Evolutionary conservation across 2,329 filamentous ascomycete species (phyloP), one percentile per base, ranked within the genome.

Genomic region (Curvularia sp.): DNA sequence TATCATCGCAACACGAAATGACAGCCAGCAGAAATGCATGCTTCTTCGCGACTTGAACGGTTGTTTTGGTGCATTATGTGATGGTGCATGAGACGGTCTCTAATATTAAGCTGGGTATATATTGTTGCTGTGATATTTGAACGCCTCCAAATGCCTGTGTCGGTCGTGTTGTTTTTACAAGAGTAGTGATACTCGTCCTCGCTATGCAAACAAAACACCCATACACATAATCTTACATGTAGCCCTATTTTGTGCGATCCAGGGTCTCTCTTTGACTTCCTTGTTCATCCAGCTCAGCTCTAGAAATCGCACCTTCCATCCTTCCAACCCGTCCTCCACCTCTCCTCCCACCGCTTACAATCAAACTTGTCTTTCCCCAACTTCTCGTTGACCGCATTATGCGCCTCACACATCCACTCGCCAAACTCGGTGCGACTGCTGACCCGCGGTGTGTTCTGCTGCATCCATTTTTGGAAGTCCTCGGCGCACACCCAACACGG

Each of bases 401-500:
- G 91, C 60, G 91, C 91, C 71, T 90, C 88, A 73, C 91, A 96
- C 76, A 95, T 84, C 92, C 92, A 96, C 60, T 82, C 82, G 24
- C 91, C 91, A 76, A 95, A 92, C 68, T 92, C 89, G 57, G 87
- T 85, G 55, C 85, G 76, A 47, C 79, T 82, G 58, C 81, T 82
- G 18, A 89, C 79, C 55, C 80, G 72, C 39, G 94, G 88, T 72
- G 86, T 85, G 65, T 93, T 90, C 62, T 85, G 84, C 62, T 82
- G 83, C 81, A 98, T 89, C 84, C 94, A 98, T 0, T 76, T 76
- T 76, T 89, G 89, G 77, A 99, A 97, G 74, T 98, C 94, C 60
- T 94, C 90, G 33, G 93, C 95, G 78, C 95, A 99, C 3, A 90
- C 86, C 92, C 93, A 97, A 82, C 95, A 99, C 4, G 95, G 95